Evolutionary conservation across 2,329 filamentous ascomycete genomes (phyloP), one percentile per base, ranked within the genome.

Genomic region (Colletotrichum sp.): DNA sequence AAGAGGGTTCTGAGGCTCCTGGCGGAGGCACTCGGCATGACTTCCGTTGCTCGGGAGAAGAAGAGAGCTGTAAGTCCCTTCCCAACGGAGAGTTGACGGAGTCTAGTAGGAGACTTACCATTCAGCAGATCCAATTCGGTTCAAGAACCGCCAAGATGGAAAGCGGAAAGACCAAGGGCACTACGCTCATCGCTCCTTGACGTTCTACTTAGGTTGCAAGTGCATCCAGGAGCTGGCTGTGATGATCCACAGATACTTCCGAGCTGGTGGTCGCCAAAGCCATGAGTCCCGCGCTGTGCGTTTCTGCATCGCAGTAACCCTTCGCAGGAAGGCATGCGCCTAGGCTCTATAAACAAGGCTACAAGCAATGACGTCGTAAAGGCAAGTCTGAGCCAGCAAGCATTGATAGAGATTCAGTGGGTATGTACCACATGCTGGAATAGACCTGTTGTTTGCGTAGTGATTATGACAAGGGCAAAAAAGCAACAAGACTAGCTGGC

Each of bases 81-180:
- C 4, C 30, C 7, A 1, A 16, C 1, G n/a, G 16, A 13, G 21
- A 39, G 5, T n/a, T n/a, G 10, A 18, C 1, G 10, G 9, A 24
- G 15, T 7, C 34, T 2, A 13, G 44, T 0, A 13, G 44, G 1
- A 0, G 10, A 1, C 68, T 77, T 9, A 77, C 32, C 21, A 67
- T n/a, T 62, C 49, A 7, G 71, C 78, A 93, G 92, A 96, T 96
- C 74, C 95, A 97, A 84, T 97, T 97, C 81, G 95, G 95, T 16
- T 92, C 95, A 5, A 89, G 94, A 79, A 96, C 95, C 5, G 95
- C 95, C 16, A 97, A 96, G 86, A 96, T 96, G 92, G 93, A 95
- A 81, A 90, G 87, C 72, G 90, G 92, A 6, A 91, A 88, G 80
- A 90, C 90, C 15, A 95, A 94, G 80, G 94, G 94, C 1, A 95